Evolutionary conservation across 805 yeast species (phyloP), one percentile per base, ranked within the genome.

Genomic region (Zygosaccharomyces pseudorouxii): DNA sequence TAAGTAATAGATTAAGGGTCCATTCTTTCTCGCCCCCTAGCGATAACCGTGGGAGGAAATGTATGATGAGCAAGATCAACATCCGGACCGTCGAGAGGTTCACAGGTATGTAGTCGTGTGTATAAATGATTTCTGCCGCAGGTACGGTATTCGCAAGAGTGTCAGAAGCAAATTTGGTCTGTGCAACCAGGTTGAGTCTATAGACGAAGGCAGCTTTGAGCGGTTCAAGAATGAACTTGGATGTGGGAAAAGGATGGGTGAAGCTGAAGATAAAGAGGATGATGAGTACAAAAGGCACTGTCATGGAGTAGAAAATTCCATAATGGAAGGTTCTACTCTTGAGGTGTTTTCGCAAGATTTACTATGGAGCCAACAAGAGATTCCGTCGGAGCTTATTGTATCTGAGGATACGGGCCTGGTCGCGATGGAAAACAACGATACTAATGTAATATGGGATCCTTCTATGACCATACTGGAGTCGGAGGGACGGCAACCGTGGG

Each of bases 301-400:
- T 20, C 20, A 27, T 33, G 20, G 11, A 14, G 19, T 50, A 12
- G 52, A 50, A 23, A 49, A 48, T 2, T 43, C 45, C 22, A 43
- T 16, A 10, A 33, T 50, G 18, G 56, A 53, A 22, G 52, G 50
- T 1, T 43, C 45, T 31, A 48, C 52, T n/a, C 40, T 48, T 9
- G 49, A 38, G 18, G 40, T 38, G 12, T 20, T 28, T 16, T 27
- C 46, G 6, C 39, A 45, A 25, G 47, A 46, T 5, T 11, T 45
- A 9, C 35, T 42, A 28, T 44, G 38, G 33, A 42, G 47, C 28
- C 48, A 42, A 35, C 37, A 41, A 12, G 33, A 42, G 8, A 14
- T 8, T 5, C 25, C 18, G 2, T 30, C 37, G 10, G 49, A 49
- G 12, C 33, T 46, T 22, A 29, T 46, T 22, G 39, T 41, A 10